Base-by-base conservation (phyloP, 805 yeast genomes). In the Sugiyamaella marilandica region DNA sequence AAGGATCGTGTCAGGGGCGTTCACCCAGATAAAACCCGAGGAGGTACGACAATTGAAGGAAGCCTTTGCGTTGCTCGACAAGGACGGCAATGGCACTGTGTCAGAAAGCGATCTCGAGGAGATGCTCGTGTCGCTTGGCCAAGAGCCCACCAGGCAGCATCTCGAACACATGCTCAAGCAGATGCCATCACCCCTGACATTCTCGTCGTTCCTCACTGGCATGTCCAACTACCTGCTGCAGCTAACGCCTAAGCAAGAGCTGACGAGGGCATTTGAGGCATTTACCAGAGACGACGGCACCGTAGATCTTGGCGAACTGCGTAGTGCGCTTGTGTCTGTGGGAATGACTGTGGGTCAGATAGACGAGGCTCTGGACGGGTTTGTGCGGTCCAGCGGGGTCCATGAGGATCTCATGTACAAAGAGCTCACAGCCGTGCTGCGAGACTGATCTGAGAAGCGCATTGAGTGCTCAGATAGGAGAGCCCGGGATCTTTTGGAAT, bases 11-110 rank as follows among this genome's bases (percentile, higher is more conserved):
- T 65, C 74, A 0, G 63, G 72, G 16, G 67, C 65, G 47, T 67
- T 71, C 55, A 67, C 69, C 45, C 73, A 72, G 55, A 76, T 88
- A 16, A 75, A 83, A 4, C 77, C 80, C 50, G 81, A 76, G 33
- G 88, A 87, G 62, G 80, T 87, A 24, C 72, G 80, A 13, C 84
- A 79, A 57, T 73, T 86, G 52, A 76, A 87, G 52, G 85, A 87
- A 59, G 82, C 94, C 1, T 91, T 90, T 66, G 81, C 87, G 29
- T 67, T 87, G 59, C 80, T 91, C 7, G 97, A 91, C 63, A 85
- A 85, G 35, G 92, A 91, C 55, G 82, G 84, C 24, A 95, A 90
- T 62, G 88, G 89, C 1, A 63, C 67, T 3, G 55, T 68, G 10
- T 52, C 57, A 11, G 45, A 49, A 2, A 60, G 24, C 1, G 71